A percentile compares a stretch with the other conserved stretches of the same genome.
phyloP scores from a whole-genome alignment of 2,329 filamentous ascomycete species.

The Rugonectria rugulosa region DNA sequence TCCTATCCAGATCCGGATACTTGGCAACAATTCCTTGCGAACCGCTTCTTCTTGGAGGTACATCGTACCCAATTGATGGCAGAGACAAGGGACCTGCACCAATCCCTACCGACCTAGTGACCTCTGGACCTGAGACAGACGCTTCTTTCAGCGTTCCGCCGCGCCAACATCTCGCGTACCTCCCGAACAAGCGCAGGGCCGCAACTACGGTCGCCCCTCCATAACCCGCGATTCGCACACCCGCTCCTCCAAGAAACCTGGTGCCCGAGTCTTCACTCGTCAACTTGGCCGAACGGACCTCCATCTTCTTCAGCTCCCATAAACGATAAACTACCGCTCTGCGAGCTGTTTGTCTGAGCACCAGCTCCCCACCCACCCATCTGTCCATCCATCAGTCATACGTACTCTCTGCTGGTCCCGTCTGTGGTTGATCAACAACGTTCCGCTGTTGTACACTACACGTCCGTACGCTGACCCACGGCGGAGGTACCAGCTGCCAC shows the following conservation, averaged over 20 bases:
- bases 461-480: neutral
- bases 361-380: neutral
- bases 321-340: neutral
- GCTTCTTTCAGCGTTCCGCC: slow-evolving; percentile 30
- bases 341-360: neutral
- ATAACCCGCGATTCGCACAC: slow-evolving; percentile 20
- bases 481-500: slow-evolving; percentile 25
- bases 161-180: slow-evolving; percentile 33
- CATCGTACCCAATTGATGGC: neutral
- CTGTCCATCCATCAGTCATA: neutral
- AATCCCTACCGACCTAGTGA: slow-evolving; percentile 11
- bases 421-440: slow-evolving; percentile 1
- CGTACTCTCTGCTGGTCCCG: neutral
- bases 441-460: neutral
- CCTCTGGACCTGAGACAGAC: slow-evolving; percentile 12
- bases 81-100: slow-evolving; percentile 5
- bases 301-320: neutral
- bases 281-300: too few relatives aligned
- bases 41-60: neutral
- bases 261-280: too few relatives aligned
- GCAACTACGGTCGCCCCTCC: slow-evolving; percentile 32
- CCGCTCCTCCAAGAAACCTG: neutral
- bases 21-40: too few relatives aligned
- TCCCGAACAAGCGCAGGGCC: slow-evolving; percentile 39
- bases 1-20: slow-evolving; percentile 3